A percentile compares a stretch with the other conserved stretches of the same genome.
These are phyloP conservation scores for Aspergillus sclerotioniger DNA, from an alignment of 495 filamentous ascomycete species.

Conservation along the genomic window DNA sequence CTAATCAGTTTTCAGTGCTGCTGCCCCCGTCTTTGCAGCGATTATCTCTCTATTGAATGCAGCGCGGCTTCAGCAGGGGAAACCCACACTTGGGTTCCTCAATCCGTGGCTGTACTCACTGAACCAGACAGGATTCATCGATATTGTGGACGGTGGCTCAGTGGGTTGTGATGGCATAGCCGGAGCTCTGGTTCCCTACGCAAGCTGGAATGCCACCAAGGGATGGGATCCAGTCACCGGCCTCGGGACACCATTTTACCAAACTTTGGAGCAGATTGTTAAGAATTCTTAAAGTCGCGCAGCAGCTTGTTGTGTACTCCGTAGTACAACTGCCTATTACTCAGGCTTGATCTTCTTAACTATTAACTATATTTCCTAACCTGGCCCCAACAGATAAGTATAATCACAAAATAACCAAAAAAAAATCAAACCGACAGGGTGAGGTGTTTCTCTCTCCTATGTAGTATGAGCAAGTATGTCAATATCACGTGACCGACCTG, in stretches of 20 bases:
- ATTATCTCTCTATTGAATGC: slow-evolving; percentile 59
- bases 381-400: no score
- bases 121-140: slow-evolving; percentile 48
- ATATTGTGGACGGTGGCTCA: slow-evolving; percentile 56
- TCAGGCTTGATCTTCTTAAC: no score
- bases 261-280: slow-evolving; percentile 23
- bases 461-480: neutral
- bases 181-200: slow-evolving; percentile 42
- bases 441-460: neutral
- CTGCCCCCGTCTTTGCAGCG: slow-evolving; percentile 52
- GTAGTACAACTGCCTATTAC: no score
- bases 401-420: no score
- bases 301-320: no score
- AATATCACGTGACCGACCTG: slow-evolving; percentile 1
- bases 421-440: no score
- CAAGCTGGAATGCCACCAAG: slow-evolving; percentile 58
- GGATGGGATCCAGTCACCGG: slow-evolving; percentile 50
- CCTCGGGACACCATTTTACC: slow-evolving; percentile 32
- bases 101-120: slow-evolving; percentile 63
- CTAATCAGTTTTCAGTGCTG: slow-evolving; percentile 31
- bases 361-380: no score
- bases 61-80: slow-evolving; percentile 46
- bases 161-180: slow-evolving; percentile 47
- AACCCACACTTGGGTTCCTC: slow-evolving; percentile 57
- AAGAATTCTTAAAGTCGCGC: slow-evolving; percentile 4